Evolutionary conservation across 1,139 yeast species (phyloP).

Genomic region (Taphrina pruni): DNA sequence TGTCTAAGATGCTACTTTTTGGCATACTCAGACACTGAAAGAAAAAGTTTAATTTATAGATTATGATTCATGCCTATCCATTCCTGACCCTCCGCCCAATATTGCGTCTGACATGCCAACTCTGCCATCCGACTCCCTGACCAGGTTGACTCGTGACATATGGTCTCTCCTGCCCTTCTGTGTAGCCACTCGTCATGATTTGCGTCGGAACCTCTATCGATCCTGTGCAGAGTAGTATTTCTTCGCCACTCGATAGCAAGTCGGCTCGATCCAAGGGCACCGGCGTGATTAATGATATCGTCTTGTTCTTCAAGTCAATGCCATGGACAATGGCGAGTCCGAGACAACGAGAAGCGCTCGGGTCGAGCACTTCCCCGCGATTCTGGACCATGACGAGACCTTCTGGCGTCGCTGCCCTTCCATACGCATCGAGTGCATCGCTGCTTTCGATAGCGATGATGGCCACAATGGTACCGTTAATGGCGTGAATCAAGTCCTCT

Average conservation of each 20-base stretch:
- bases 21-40: neutral
- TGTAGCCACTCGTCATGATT: conserved; percentile 21
- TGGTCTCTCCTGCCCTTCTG: conserved; percentile 22
- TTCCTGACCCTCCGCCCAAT: conserved; percentile 32
- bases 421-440: neutral
- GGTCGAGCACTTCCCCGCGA: conserved; percentile 29
- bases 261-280: conserved; percentile 13
- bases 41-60: neutral
- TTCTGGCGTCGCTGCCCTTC: neutral
- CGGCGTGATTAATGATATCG: conserved; percentile 41
- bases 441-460: conserved; percentile 27
- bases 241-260: neutral
- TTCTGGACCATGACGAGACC: neutral
- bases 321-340: conserved; percentile 42
- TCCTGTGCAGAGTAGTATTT: conserved; percentile 39
- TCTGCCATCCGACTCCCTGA: conserved; percentile 41
- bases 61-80: conserved; percentile 7
- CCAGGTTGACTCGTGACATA: conserved; percentile 35
- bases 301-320: conserved; percentile 18
- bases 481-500: conserved; percentile 43
- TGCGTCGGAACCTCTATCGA: conserved; percentile 38
- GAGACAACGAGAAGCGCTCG: conserved; percentile 26
- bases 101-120: conserved; percentile 38
- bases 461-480: conserved; percentile 46
- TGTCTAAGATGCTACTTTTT: neutral